A percentile compares a stretch with the other conserved stretches of the same genome.
phyloP scores from a whole-genome alignment of 345 rosid genomes.

The Gossypium turneri region DNA sequence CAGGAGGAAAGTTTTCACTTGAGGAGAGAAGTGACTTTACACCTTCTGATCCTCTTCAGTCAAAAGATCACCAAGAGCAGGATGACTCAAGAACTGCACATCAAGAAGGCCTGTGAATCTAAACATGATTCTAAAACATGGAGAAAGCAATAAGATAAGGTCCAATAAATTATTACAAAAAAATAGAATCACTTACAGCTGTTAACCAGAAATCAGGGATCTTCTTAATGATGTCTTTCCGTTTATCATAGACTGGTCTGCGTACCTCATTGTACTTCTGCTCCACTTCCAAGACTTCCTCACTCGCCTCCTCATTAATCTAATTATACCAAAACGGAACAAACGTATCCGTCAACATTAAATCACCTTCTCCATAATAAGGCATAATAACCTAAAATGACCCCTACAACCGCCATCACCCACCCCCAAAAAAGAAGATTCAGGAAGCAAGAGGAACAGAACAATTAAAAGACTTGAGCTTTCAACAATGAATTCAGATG shows the following conservation, averaged over 20 bases:
- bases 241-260: conserved; percentile 76
- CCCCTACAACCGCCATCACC: background rate
- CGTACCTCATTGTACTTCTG: conserved; percentile 50
- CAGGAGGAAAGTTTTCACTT: background rate
- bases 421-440: background rate
- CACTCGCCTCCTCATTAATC: conserved; percentile 94
- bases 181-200: conserved; percentile 54
- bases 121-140: background rate
- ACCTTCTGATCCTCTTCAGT: conserved; percentile 93
- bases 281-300: conserved; percentile 46
- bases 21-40: conserved; percentile 12
- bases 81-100: conserved; percentile 83
- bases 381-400: background rate
- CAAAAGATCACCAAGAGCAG: conserved; percentile 71
- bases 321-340: conserved; percentile 17
- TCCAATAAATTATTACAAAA: background rate
- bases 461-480: background rate
- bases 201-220: conserved; percentile 93
- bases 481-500: background rate
- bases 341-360: background rate
- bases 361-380: background rate
- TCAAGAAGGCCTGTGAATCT: background rate
- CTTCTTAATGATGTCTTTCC: conserved; percentile 62
- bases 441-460: background rate
- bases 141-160: background rate